A percentile compares a stretch with the other conserved stretches of the same genome.
Conservation (phyloP, 2,329 filamentous ascomycete species). For the Ilyonectria mors-panacis region DNA sequence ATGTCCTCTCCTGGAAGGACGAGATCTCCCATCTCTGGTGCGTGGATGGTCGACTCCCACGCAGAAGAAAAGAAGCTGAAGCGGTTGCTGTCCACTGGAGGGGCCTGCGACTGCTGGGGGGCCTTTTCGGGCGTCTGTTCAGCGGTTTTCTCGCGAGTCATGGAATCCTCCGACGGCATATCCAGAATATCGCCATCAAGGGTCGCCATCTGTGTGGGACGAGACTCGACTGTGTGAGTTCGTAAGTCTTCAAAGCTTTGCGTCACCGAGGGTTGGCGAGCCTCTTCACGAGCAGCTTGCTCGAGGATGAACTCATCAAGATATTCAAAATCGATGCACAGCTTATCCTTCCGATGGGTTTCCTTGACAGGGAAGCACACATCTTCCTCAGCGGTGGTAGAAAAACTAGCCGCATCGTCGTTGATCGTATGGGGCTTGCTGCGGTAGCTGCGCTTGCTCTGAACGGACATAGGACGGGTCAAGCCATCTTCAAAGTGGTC, state of each 20-base stretch:
- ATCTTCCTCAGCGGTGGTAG: slow-evolving; percentile 83
- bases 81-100: slow-evolving; percentile 76
- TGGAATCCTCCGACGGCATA: slow-evolving; percentile 64
- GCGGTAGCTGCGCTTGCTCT: slow-evolving; percentile 72
- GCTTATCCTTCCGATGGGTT: slow-evolving; percentile 76
- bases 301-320: slow-evolving; percentile 89
- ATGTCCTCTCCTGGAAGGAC: slow-evolving; percentile 92
- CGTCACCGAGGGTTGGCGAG: slow-evolving; percentile 62
- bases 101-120: slow-evolving; percentile 56
- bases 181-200: slow-evolving; percentile 71
- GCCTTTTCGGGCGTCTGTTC: slow-evolving; percentile 33
- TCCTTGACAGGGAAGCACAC: slow-evolving; percentile 89
- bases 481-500: slow-evolving; percentile 63
- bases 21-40: slow-evolving; percentile 88
- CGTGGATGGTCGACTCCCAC: slow-evolving; percentile 93
- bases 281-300: slow-evolving; percentile 64
- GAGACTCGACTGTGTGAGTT: slow-evolving; percentile 44
- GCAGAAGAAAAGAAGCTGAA: slow-evolving; percentile 99
- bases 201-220: slow-evolving; percentile 60
- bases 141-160: slow-evolving; percentile 63
- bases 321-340: slow-evolving; percentile 92
- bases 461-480: slow-evolving; percentile 79
- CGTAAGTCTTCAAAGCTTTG: slow-evolving; percentile 54
- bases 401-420: slow-evolving; percentile 73
- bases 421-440: slow-evolving; percentile 73